These are phyloP conservation scores for Mucor irregularis DNA, from an alignment of 371 early-diverging fungal species.

Conservation along the genomic window DNA sequence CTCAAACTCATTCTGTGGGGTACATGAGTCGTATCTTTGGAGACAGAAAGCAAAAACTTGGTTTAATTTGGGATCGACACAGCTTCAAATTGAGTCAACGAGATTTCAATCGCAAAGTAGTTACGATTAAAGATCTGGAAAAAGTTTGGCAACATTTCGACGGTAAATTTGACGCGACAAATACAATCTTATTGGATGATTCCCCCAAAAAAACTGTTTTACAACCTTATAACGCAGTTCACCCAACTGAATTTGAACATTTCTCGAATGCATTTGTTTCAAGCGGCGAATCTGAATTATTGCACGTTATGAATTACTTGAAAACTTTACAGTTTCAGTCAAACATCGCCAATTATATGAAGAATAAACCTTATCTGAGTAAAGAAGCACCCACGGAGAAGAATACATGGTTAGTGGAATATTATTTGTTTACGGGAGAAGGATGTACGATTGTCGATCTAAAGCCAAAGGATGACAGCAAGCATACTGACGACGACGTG, in stretches of 20 bases:
- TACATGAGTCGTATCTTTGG: conserved; percentile 61
- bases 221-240: conserved; percentile 67
- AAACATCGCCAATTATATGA: conserved; percentile 57
- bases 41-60: conserved; percentile 34
- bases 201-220: conserved; percentile 58
- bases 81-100: conserved; percentile 49
- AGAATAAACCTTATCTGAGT: conserved; percentile 40
- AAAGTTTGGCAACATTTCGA: conserved; percentile 45
- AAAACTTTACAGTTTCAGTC: conserved; percentile 38
- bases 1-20: conserved; percentile 60
- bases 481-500: not conserved
- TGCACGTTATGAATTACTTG: conserved; percentile 51
- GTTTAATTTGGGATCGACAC: conserved; percentile 63
- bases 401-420: not conserved
- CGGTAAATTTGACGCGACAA: conserved; percentile 57
- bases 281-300: conserved; percentile 51
- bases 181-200: conserved; percentile 74
- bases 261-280: conserved; percentile 7
- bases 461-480: not conserved
- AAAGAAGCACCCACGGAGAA: not conserved
- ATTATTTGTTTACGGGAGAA: conserved; percentile 3
- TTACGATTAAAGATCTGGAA: conserved; percentile 67
- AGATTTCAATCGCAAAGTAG: conserved; percentile 51
- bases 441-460: not conserved
- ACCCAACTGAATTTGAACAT: conserved; percentile 31